Evolutionary conservation across 805 yeast genomes (phyloP), one percentile per base, ranked within the genome.

Genomic region (Kodamaea restingae): DNA sequence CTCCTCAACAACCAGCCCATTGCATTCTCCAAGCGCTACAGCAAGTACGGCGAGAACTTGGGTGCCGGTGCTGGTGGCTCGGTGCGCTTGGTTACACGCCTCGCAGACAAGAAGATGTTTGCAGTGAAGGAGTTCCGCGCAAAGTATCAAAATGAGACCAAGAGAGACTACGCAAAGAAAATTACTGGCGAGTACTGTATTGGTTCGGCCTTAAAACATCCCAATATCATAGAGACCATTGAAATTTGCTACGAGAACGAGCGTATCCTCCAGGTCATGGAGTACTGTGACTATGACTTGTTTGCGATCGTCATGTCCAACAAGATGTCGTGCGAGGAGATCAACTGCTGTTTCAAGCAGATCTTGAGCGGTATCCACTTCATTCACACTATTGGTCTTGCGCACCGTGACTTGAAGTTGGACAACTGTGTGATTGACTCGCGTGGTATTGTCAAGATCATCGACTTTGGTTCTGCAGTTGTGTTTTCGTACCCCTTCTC

Each of bases 1-100:
- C 35, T 59, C 5, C 43, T 60, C 17, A 47, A 39, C 12, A 45
- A 44, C 27, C 58, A 46, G 36, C 56, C 61, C 27, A 56, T 56
- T 51, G 88, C 90, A 1, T 81, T 82, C 48, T 77, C 84, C 29
- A 87, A 83, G 54, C 69, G 88, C 49, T 88, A 88, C 59, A 77
- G 83, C 37, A 84, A 81, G 56, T 80, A 84, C 39, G 95, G 95
- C 38, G 91, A 88, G 45, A 84, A 78, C 42, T 70, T 90, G 35
- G 97, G 96, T 40, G 93, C 93, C 15, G 97, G 97, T 39, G 96
- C 96, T 2, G 97, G 97, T 36, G 97, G 97, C 3, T 75, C 83
- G 11, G 97, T 90, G 24, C 79, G 80, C 52, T 68, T 88, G 35
- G 82, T 87, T 33, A 80, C 72, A 38, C 65, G 95, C 49, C 61